Evolutionary conservation across 257 asterid genomes (phyloP).

Genomic region (Eustoma russellianum): DNA sequence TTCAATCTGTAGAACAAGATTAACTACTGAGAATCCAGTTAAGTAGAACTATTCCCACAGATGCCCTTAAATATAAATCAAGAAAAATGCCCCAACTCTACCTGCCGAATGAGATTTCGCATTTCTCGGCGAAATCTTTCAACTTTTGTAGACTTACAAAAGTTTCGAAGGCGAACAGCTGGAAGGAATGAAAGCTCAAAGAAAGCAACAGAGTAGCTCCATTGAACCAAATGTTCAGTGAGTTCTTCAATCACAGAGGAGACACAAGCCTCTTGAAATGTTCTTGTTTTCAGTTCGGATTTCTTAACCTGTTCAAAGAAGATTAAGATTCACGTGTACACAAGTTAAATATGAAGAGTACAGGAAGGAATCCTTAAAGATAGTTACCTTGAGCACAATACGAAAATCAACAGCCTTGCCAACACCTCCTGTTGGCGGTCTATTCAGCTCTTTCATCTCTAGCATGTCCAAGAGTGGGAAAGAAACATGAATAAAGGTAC

Average conservation of each 20-base stretch:
- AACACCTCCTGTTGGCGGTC: constrained; percentile 84
- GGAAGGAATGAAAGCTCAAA: constrained; percentile 79
- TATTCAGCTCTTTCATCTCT: constrained; percentile 81
- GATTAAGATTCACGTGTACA: not conserved
- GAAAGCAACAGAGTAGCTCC: constrained; percentile 86
- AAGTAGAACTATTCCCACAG: constrained; percentile 13
- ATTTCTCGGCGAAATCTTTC: constrained; percentile 83
- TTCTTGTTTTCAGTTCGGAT: constrained; percentile 62
- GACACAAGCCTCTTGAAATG: constrained; percentile 92
- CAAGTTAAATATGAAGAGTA: not conserved
- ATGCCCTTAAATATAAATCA: constrained; percentile 5
- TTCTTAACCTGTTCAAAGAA: constrained; percentile 57
- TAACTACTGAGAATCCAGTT: constrained; percentile 6
- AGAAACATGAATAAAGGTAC: constrained; percentile 75
- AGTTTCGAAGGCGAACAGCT: constrained; percentile 55
- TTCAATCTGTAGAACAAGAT: constrained; percentile 41
- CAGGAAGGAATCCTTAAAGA: constrained; percentile 5
- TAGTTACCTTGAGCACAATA: constrained; percentile 57
- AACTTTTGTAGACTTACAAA: constrained; percentile 79
- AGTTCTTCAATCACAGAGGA: constrained; percentile 79
- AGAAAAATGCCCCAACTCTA: constrained; percentile 13
- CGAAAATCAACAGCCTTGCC: constrained; percentile 79
- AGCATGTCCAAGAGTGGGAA: constrained; percentile 75
- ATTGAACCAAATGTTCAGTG: constrained; percentile 79
- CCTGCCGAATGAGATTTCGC: constrained; percentile 68